phyloP scores from a whole-genome alignment of 345 rosid genomes.

The Hevea brasiliensis region DNA sequence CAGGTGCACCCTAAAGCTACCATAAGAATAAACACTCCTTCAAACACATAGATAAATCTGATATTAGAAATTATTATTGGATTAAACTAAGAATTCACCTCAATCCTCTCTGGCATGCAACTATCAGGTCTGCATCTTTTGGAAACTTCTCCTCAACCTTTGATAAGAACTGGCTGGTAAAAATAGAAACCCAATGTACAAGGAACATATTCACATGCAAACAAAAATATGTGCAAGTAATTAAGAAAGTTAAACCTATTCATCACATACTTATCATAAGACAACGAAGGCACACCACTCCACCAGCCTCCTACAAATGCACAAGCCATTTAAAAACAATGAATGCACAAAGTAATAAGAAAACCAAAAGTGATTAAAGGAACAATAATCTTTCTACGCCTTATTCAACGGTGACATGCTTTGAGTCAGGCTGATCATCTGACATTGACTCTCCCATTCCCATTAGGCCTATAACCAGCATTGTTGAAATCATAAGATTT shows the following conservation, averaged over 20 bases:
- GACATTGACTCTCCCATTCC: background rate
- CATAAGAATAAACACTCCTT: background rate
- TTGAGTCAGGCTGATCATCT: constrained; percentile 10
- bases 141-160: constrained; percentile 77
- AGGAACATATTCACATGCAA: constrained; percentile 5
- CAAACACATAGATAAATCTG: background rate
- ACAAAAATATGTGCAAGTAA: constrained; percentile 5
- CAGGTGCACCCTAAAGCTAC: background rate
- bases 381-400: background rate
- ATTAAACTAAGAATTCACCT: constrained; percentile 47
- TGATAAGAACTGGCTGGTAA: constrained; percentile 59
- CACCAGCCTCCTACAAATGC: constrained; percentile 87
- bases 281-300: constrained; percentile 78
- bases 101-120: constrained; percentile 93
- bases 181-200: constrained; percentile 23
- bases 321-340: constrained; percentile 11
- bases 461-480: background rate
- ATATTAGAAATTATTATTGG: background rate
- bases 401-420: background rate
- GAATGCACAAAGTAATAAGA: background rate
- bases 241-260: constrained; percentile 7
- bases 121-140: constrained; percentile 74
- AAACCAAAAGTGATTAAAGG: background rate
- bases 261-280: constrained; percentile 58
- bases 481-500: no score